Evolutionary conservation across 2,329 filamentous ascomycete species (phyloP).

Genomic region (Elsinoe perseae): DNA sequence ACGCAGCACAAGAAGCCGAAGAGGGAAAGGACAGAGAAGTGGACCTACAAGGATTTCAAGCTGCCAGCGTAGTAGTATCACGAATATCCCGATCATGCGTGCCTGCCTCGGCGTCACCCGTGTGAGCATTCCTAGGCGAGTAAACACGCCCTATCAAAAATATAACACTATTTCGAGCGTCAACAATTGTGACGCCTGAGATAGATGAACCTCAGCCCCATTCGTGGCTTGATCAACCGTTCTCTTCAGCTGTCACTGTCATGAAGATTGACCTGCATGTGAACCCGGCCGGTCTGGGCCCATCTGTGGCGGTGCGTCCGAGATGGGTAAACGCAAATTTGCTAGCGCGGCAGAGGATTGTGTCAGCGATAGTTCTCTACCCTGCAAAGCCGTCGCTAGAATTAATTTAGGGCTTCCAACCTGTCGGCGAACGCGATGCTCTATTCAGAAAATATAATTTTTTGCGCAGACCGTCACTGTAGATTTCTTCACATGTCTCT

Average conservation of each 20-base stretch:
- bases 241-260: slow-evolving; percentile 11
- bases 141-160: neutral
- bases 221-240: slow-evolving; percentile 2
- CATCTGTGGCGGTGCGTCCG: slow-evolving; percentile 7
- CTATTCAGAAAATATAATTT: neutral
- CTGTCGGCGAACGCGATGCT: neutral
- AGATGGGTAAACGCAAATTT: neutral
- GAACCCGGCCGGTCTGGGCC: neutral
- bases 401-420: slow-evolving; percentile 3
- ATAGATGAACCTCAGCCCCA: neutral
- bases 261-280: neutral
- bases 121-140: neutral
- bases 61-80: slow-evolving; percentile 29
- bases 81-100: too few relatives aligned
- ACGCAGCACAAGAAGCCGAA: slow-evolving; percentile 76
- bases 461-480: neutral
- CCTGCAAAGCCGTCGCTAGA: neutral
- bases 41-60: slow-evolving; percentile 92
- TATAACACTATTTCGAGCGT: neutral
- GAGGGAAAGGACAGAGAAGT: slow-evolving; percentile 84
- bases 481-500: neutral
- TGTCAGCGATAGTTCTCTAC: neutral
- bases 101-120: neutral
- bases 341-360: neutral
- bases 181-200: neutral